These are phyloP conservation scores for Colletotrichum sp. DNA, from an alignment of 2,329 filamentous ascomycete genomes.

Conservation along the genomic window DNA sequence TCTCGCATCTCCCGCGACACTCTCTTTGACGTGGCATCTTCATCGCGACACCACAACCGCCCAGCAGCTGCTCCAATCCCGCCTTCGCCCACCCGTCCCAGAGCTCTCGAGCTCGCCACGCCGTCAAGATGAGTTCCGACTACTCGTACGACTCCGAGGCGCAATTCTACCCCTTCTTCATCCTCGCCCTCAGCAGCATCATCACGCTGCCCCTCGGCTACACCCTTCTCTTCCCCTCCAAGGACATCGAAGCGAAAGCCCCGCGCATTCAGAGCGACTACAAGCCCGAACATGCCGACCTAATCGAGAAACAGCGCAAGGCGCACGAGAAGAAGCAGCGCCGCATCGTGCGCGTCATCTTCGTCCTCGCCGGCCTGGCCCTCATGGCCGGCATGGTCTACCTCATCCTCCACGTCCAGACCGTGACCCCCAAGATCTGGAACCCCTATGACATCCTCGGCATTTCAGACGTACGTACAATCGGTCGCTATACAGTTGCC, in stretches of 20 bases:
- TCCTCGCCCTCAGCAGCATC: slow-evolving; percentile 86
- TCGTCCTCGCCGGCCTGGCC: slow-evolving; percentile 79
- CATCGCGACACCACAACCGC: background rate
- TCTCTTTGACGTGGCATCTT: slow-evolving; percentile 3
- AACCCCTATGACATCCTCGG: slow-evolving; percentile 96
- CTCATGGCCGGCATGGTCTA: slow-evolving; percentile 92
- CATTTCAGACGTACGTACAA: slow-evolving; percentile 71
- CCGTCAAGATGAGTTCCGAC: slow-evolving; percentile 81
- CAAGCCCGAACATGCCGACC: slow-evolving; percentile 80
- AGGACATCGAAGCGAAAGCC: slow-evolving; percentile 78
- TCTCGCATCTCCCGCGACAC: background rate
- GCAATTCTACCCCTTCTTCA: slow-evolving; percentile 99
- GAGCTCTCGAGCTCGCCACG: slow-evolving; percentile 35
- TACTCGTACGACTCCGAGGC: slow-evolving; percentile 99
- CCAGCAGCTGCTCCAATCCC: background rate
- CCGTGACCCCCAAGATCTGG: slow-evolving; percentile 79
- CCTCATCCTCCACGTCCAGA: slow-evolving; percentile 81
- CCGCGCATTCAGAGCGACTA: slow-evolving; percentile 83
- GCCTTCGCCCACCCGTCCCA: slow-evolving; percentile 8
- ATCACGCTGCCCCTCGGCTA: slow-evolving; percentile 92
- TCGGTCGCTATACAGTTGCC: background rate
- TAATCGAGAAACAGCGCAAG: slow-evolving; percentile 82
- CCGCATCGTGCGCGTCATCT: slow-evolving; percentile 81
- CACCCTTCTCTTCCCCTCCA: slow-evolving; percentile 80
- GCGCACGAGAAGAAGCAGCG: slow-evolving; percentile 91